phyloP scores from a whole-genome alignment of 192 early-diverging fungal species.

The Paraglomus brasilianum region DNA sequence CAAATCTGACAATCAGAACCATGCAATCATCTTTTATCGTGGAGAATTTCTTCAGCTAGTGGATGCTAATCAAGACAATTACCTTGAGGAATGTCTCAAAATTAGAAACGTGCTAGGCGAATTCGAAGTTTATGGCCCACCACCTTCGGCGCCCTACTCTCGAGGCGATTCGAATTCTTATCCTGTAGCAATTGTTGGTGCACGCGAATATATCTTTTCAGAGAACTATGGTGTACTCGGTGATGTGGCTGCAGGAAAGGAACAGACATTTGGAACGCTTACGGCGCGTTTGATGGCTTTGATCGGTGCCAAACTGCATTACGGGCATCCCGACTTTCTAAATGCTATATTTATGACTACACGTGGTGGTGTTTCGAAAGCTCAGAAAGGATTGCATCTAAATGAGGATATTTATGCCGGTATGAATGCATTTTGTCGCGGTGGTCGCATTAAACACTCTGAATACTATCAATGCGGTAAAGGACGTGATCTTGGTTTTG shows the following conservation, averaged over 20 bases:
- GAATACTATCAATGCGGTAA: slow-evolving; percentile 93
- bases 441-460: slow-evolving; percentile 84
- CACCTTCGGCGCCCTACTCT: slow-evolving; percentile 68
- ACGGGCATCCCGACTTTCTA: slow-evolving; percentile 88
- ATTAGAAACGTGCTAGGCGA: slow-evolving; percentile 83
- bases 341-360: slow-evolving; percentile 88
- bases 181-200: slow-evolving; percentile 85
- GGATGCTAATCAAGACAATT: slow-evolving; percentile 92
- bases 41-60: slow-evolving; percentile 86
- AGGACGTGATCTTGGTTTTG: slow-evolving; percentile 87
- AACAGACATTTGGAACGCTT: slow-evolving; percentile 82
- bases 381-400: slow-evolving; percentile 85
- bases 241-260: slow-evolving; percentile 89
- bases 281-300: slow-evolving; percentile 85
- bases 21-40: slow-evolving; percentile 79
- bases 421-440: slow-evolving; percentile 84
- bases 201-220: slow-evolving; percentile 84
- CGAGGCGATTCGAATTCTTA: slow-evolving; percentile 45
- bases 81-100: slow-evolving; percentile 88
- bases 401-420: slow-evolving; percentile 94
- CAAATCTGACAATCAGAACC: slow-evolving; percentile 90
- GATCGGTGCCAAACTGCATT: slow-evolving; percentile 80
- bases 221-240: slow-evolving; percentile 82
- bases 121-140: slow-evolving; percentile 75
- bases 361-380: slow-evolving; percentile 82